Conservation (phyloP, 2,329 filamentous ascomycete species). For the Diaporthe vexans region DNA sequence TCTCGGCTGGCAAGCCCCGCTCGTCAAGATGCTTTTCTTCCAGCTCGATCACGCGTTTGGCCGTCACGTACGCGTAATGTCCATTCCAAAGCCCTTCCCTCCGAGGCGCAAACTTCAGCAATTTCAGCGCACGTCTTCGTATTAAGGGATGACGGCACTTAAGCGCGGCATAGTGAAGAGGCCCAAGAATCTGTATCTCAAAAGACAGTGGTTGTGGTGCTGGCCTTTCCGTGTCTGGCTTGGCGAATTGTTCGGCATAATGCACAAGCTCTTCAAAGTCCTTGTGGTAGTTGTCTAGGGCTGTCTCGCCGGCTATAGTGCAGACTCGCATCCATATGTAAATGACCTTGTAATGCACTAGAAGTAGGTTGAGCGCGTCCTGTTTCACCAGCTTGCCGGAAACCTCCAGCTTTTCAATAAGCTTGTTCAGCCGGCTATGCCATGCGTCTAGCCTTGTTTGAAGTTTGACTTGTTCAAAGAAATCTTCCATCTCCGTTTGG, state of each 20-base stretch:
- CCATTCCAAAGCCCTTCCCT: slow-evolving; percentile 2
- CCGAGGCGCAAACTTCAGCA: background rate
- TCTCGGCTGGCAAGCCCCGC: background rate
- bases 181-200: background rate
- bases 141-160: slow-evolving; percentile 9
- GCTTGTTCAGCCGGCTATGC: background rate
- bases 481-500: background rate
- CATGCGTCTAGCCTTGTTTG: slow-evolving; percentile 8
- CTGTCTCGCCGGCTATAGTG: slow-evolving; percentile 18
- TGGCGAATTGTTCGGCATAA: background rate
- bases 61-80: background rate
- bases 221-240: background rate
- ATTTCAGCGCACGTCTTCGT: slow-evolving; percentile 2
- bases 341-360: slow-evolving; percentile 23
- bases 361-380: slow-evolving; percentile 16
- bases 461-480: background rate
- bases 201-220: slow-evolving; percentile 6
- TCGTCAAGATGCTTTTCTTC: background rate
- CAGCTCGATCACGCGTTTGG: slow-evolving; percentile 12
- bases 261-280: slow-evolving; percentile 6
- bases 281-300: background rate
- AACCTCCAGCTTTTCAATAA: background rate
- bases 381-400: background rate
- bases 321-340: slow-evolving; percentile 25
- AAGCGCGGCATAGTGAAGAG: background rate